Conservation (phyloP, 2,329 filamentous ascomycete species). For the Colletotrichum coccodes region DNA sequence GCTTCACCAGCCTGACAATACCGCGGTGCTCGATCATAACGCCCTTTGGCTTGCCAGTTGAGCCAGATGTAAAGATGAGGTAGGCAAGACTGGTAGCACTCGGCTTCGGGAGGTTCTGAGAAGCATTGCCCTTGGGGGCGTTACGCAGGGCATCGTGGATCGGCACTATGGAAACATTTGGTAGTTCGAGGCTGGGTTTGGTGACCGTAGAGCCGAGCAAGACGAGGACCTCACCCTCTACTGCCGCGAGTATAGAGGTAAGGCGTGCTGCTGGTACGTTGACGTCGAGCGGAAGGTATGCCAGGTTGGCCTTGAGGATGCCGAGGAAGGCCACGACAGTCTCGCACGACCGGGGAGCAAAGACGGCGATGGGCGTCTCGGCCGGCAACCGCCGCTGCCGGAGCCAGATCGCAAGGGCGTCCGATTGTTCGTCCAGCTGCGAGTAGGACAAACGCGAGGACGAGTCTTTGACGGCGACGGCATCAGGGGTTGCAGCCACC, state of each 20-base stretch:
- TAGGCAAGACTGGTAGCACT: slow-evolving; percentile 14
- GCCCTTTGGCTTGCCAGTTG: slow-evolving; percentile 29
- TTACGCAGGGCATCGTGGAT: slow-evolving; percentile 13
- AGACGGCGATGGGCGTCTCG: slow-evolving; percentile 35
- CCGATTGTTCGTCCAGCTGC: slow-evolving; percentile 34
- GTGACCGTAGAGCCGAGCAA: slow-evolving; percentile 22
- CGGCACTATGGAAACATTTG: slow-evolving; percentile 24
- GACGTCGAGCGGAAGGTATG: slow-evolving; percentile 39
- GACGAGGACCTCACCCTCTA: slow-evolving; percentile 10
- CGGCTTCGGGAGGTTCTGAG: neutral
- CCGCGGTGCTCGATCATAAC: slow-evolving; percentile 20
- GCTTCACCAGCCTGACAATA: neutral
- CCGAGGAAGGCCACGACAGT: slow-evolving; percentile 37
- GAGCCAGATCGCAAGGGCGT: slow-evolving; percentile 20
- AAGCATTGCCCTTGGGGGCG: too few relatives aligned
- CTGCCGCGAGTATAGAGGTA: slow-evolving; percentile 30
- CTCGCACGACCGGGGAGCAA: slow-evolving; percentile 37
- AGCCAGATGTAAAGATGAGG: slow-evolving; percentile 29
- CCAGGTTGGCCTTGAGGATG: slow-evolving; percentile 40
- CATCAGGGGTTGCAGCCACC: slow-evolving; percentile 22
- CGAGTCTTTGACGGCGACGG: slow-evolving; percentile 35
- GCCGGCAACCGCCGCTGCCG: neutral
- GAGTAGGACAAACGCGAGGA: slow-evolving; percentile 33
- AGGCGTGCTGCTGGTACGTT: slow-evolving; percentile 34
- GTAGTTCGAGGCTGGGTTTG: slow-evolving; percentile 2